Evolutionary conservation across 2,329 filamentous ascomycete species (phyloP).

Genomic region (Chrysoporthe deuterocubensis): DNA sequence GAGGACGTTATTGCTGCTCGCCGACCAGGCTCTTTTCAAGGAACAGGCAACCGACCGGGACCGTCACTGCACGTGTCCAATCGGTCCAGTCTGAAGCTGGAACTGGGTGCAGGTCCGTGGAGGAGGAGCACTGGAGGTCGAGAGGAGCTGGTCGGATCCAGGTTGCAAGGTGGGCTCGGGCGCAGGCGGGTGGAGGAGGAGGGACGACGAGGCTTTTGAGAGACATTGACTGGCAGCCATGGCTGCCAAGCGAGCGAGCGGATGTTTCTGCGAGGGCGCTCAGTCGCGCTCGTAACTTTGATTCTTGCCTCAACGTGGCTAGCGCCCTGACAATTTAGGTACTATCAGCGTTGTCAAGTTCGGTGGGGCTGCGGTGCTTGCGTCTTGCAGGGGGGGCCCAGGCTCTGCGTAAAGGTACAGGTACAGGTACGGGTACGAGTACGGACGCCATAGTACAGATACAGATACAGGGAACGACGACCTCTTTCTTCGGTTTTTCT

Average conservation of each 20-base stretch:
- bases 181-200: slow-evolving; percentile 11
- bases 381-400: slow-evolving; percentile 1
- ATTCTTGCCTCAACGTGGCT: neutral
- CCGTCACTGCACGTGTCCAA: slow-evolving; percentile 3
- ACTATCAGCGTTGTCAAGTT: slow-evolving; percentile 12
- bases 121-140: slow-evolving; percentile 12
- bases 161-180: slow-evolving; percentile 10
- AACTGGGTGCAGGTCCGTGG: neutral
- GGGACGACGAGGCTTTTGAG: slow-evolving; percentile 16
- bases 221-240: slow-evolving; percentile 1
- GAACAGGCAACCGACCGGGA: slow-evolving; percentile 1
- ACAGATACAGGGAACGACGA: neutral
- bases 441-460: neutral
- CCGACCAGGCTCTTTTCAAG: slow-evolving; percentile 22
- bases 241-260: slow-evolving; percentile 7
- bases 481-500: neutral
- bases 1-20: slow-evolving; percentile 23
- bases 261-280: slow-evolving; percentile 7
- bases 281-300: slow-evolving; percentile 10
- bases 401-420: slow-evolving; percentile 2
- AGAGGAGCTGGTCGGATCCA: slow-evolving; percentile 12
- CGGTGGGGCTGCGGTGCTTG: slow-evolving; percentile 9
- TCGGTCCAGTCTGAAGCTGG: slow-evolving; percentile 13
- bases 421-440: slow-evolving; percentile 10
- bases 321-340: slow-evolving; percentile 8